Base-by-base conservation (phyloP, 345 rosid species). In the Eucalyptus curtisii region DNA sequence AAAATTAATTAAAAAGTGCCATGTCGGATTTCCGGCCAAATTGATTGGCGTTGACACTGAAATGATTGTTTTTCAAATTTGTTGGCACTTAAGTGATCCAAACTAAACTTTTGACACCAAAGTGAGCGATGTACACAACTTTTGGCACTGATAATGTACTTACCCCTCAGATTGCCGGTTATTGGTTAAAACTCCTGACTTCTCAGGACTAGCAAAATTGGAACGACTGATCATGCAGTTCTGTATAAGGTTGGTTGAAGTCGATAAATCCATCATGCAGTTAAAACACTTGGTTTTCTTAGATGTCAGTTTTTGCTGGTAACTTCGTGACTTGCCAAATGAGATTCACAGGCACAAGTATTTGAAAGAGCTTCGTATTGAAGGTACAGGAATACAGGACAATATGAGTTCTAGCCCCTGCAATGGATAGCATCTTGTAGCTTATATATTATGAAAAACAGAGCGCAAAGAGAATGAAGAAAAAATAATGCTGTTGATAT, bases 171-270 rank as follows among this genome's bases (percentile, higher is more conserved):
- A n/a, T 40, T 12, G 68, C 68, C 6, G 14, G 7, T 0, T 1
- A 0, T 61, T 61, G 68, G 68, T 61, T 61, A 4, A 13, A 61
- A 61, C 68, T 61, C 68, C 68, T 8, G 9, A 13, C 68, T 61
- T 61, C 17, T 61, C 17, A 6, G 17, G 68, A 61, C 68, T 61
- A 6, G 16, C 68, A 13, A 61, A 61, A 13, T 61, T 61, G 4
- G 68, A 30, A 30, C 68, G 68, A 6, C 2, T 13, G 68, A 61
- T 61, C 68, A 59, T 13, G 49, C 5, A 4, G 49, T 3, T 3
- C 49, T 59, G 31, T 59, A 25, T 0, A 3, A 2, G 64, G 4
- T 59, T 59, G 66, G 66, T 6, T 4, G 3, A 1, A 0, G 16
- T 59, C 15, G 66, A 59, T 59, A 12, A 12, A 59, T 59, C 66